A percentile compares a stretch with the other conserved stretches of the same genome.
phyloP scores from a whole-genome alignment of 352 stramenopile species.

The Phytopythium oedochilum region DNA sequence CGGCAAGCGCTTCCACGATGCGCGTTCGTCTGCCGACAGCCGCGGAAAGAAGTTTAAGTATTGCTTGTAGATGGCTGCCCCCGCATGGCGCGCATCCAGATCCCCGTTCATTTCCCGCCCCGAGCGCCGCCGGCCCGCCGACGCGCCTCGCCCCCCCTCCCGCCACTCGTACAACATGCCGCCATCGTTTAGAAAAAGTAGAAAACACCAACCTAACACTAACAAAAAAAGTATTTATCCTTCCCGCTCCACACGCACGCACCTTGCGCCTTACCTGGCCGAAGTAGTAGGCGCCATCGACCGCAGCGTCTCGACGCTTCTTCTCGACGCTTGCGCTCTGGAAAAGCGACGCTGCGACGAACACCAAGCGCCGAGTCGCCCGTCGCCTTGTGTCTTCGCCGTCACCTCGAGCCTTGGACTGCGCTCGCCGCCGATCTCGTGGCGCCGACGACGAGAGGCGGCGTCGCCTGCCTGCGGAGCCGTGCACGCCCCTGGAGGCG shows the following conservation, averaged over 20 bases:
- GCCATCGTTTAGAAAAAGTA: constrained; percentile 58
- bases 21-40: constrained; percentile 20
- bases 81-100: constrained; percentile 14
- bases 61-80: constrained; percentile 38
- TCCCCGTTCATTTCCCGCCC: constrained; percentile 8
- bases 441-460: too few species aligned
- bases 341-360: too few species aligned
- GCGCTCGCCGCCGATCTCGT: too few species aligned
- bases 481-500: too few species aligned
- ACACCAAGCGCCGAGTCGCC: too few species aligned
- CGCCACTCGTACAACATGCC: constrained; percentile 4
- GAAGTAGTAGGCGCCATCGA: too few species aligned
- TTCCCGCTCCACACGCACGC: background rate
- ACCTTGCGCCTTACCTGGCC: background rate
- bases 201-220: constrained; percentile 55
- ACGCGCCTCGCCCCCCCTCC: background rate
- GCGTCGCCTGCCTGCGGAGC: too few species aligned
- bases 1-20: constrained; percentile 47
- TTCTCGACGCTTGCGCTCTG: too few species aligned
- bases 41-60: constrained; percentile 60
- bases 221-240: constrained; percentile 59
- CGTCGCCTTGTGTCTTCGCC: too few species aligned
- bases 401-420: too few species aligned
- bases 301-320: too few species aligned
- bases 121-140: constrained; percentile 6